Evolutionary conservation across 164 flowering plant species (phyloP), one percentile per base, ranked within the genome.

Genomic region (Stephania cephalantha): DNA sequence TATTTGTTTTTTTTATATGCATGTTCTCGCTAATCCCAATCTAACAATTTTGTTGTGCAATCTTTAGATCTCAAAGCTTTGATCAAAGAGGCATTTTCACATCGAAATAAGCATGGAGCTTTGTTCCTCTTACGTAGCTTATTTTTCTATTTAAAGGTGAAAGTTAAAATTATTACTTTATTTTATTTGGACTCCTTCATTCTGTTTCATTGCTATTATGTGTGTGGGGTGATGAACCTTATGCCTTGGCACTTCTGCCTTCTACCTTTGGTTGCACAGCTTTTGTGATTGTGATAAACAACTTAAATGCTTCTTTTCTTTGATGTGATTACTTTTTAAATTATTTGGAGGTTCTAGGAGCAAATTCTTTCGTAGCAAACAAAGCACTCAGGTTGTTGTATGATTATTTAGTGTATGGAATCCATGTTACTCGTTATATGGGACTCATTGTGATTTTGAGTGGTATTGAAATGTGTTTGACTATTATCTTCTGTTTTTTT

Each of bases 41-140:
- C 35, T 63, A 5, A 10, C 18, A 20, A 2, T 71, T 74, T 42
- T 53, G 46, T 12, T 69, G 50, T 45, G 73, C 18, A 52, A 74
- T 35, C 67, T 81, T 72, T 81, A 86, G 88, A 80, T 52, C 78
- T 85, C 77, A 73, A 75, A 22, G 7, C 35, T 29, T 61, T 76
- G 73, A n/a, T 84, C 35, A 8, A 80, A 9, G n/a, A 9, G 9
- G 79, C 68, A 8, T 7, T 4, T 12, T 1, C 3, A 45, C 11
- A 6, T 22, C 1, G 8, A 48, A 73, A 88, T 82, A 72, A 18
- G 2, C 61, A 1, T 11, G 78, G 22, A 79, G 73, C 55, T 9
- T 70, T 88, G 82, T 80, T 77, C 69, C 79, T 88, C 42, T 73
- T 88, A 61, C 91, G 91, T 72, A 88, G 87, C 48, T 84, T 87